These are phyloP conservation scores for Aristolochia fimbriata DNA, from an alignment of 164 flowering plant species.

Conservation along the genomic window DNA sequence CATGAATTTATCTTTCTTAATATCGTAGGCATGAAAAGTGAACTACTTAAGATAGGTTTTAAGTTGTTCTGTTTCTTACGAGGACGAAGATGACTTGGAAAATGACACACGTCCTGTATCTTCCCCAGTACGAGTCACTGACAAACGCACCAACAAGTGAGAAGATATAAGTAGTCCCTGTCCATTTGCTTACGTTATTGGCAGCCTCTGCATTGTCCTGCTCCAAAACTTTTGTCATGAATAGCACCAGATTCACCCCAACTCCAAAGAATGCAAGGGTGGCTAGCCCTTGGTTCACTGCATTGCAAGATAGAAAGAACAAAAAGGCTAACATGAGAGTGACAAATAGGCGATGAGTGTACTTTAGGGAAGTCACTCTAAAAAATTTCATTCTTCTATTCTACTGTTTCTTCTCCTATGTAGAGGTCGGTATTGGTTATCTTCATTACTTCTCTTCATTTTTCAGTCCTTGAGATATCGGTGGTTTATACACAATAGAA, in stretches of 20 bases:
- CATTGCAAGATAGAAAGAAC: slow-evolving; percentile 4
- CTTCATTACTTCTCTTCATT: too few relatives aligned
- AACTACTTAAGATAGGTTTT: too few relatives aligned
- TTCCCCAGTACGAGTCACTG: slow-evolving; percentile 94
- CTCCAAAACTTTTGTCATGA: slow-evolving; percentile 66
- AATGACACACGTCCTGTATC: slow-evolving; percentile 82
- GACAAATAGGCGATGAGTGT: background rate
- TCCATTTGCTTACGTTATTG: slow-evolving; percentile 90
- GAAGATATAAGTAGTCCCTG: slow-evolving; percentile 86
- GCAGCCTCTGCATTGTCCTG: slow-evolving; percentile 85
- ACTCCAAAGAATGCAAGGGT: slow-evolving; percentile 91
- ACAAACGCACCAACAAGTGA: slow-evolving; percentile 91
- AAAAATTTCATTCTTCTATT: too few relatives aligned
- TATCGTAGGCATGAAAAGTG: too few relatives aligned
- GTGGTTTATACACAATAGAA: too few relatives aligned
- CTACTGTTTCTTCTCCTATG: too few relatives aligned
- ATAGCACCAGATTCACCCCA: slow-evolving; percentile 85
- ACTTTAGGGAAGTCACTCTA: too few relatives aligned
- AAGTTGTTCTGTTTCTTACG: slow-evolving; percentile 29
- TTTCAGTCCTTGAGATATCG: too few relatives aligned
- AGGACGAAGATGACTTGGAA: slow-evolving; percentile 70
- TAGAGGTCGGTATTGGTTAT: too few relatives aligned
- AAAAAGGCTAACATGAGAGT: background rate
- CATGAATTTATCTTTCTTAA: background rate
- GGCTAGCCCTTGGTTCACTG: slow-evolving; percentile 91